Percentiles rank a stretch among this genome's conserved stretches.
Conservation (phyloP, 2,329 filamentous ascomycete genomes). For the Cytospora chrysosperma region DNA sequence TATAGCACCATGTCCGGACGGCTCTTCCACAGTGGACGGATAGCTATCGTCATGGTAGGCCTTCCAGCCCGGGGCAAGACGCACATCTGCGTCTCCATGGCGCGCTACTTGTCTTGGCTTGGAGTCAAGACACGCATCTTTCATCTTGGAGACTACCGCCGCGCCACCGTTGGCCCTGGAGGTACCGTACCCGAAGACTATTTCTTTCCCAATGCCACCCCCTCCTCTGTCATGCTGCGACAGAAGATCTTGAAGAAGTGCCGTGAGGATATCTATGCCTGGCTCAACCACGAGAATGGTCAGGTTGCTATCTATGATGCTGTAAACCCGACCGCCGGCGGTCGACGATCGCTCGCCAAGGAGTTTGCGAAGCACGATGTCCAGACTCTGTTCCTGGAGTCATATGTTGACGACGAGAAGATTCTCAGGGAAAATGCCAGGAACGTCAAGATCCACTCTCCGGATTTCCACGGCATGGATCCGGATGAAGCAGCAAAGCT, state of each 20-base stretch:
- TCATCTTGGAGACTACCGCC: slow-evolving; percentile 92
- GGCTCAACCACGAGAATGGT: slow-evolving; percentile 94
- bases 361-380: slow-evolving; percentile 98
- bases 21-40: slow-evolving; percentile 94
- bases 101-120: slow-evolving; percentile 92
- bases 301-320: slow-evolving; percentile 99
- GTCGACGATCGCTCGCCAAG: slow-evolving; percentile 81
- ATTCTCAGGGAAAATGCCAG: slow-evolving; percentile 97
- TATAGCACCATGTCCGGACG: slow-evolving; percentile 98
- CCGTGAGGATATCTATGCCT: slow-evolving; percentile 93
- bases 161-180: slow-evolving; percentile 81
- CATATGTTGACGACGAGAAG: slow-evolving; percentile 85
- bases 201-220: slow-evolving; percentile 93
- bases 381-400: slow-evolving; percentile 96
- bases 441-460: slow-evolving; percentile 96
- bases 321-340: slow-evolving; percentile 85
- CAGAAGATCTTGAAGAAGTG: slow-evolving; percentile 99
- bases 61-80: slow-evolving; percentile 95
- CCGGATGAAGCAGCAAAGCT: slow-evolving; percentile 89
- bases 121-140: slow-evolving; percentile 98
- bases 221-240: slow-evolving; percentile 85
- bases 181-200: slow-evolving; percentile 93
- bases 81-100: slow-evolving; percentile 93
- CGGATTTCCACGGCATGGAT: slow-evolving; percentile 92
- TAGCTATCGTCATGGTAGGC: slow-evolving; percentile 95